Base-by-base conservation (phyloP, 2,329 filamentous ascomycete genomes). In the Alternaria brassicae region DNA sequence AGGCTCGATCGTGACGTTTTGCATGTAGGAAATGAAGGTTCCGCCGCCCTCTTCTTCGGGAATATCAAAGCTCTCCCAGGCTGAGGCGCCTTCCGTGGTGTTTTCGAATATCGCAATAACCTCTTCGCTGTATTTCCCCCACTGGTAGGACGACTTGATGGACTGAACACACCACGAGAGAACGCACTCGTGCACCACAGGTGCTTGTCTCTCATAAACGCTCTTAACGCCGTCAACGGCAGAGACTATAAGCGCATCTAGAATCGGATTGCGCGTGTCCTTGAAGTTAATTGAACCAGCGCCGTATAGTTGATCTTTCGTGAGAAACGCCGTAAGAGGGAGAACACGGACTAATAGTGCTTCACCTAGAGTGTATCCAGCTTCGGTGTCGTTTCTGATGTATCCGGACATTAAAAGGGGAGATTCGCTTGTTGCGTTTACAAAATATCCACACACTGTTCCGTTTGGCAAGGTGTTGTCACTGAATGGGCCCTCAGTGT, bases 121-220 rank as follows among this genome's bases (percentile, higher is more conserved):
- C 5, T 63, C 28, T 17, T 77, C 74, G 1, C 34, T 27, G 27
- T 75, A 75, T 0, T 2, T 39, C 0, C 65, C 74, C 19, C 4
- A 44, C 1, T 28, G 25, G n/a, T 73, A 75, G 0, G 70, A 61
- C 0, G 72, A 74, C 6, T 62, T 25, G 0, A 77, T 68, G 0
- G 64, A 72, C 21, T 76, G 59, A 0, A 74, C 65, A 44, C 73
- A 77, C 70, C 66, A 77, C 0, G 71, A 47, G 0, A 75, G 19
- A 0, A 72, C 25, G 28, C 72, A 75, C 53, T 75, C 72, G 0
- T 68, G 62, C 0, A 57, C 40, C 0, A 63, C 5, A 0, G 72
- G 72, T 0, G 47, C 21, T 2, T 2, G 63, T n/a, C 0, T 66
- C 27, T 19, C 19, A 64, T n/a, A 62, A 0, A 73, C 65, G 10